Percentiles rank a stretch among this genome's conserved stretches.
phyloP scores from a whole-genome alignment of 1,139 yeast genomes.

The Taphrina communis region DNA sequence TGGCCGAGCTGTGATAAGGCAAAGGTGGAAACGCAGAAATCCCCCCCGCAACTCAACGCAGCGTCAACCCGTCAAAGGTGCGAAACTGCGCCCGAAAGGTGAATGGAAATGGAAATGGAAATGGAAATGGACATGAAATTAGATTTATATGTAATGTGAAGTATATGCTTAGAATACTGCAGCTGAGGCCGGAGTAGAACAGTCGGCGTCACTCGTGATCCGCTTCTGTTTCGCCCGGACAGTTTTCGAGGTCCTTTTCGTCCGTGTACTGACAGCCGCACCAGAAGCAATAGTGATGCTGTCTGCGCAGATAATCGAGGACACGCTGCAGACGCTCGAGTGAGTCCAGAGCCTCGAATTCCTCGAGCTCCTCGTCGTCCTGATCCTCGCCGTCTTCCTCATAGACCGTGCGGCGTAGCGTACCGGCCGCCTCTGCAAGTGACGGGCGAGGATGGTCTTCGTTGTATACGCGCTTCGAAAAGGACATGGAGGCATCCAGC shows the following conservation, averaged over 20 bases:
- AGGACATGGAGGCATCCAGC: conserved; percentile 28
- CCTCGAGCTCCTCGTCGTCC: conserved; percentile 50
- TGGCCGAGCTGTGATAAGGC: not conserved
- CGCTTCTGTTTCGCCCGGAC: conserved; percentile 58
- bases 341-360: conserved; percentile 49
- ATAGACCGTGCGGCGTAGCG: conserved; percentile 13
- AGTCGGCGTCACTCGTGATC: conserved; percentile 51
- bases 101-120: not conserved
- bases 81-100: not conserved
- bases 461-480: conserved; percentile 21
- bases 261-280: conserved; percentile 56
- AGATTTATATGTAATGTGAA: not conserved
- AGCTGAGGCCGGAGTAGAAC: no score
- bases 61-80: no score
- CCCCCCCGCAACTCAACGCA: conserved; percentile 3
- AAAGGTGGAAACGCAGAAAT: no score
- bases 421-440: conserved; percentile 2
- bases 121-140: not conserved
- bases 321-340: conserved; percentile 49
- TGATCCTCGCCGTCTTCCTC: conserved; percentile 48
- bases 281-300: conserved; percentile 57
- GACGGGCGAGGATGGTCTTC: conserved; percentile 17
- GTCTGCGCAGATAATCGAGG: conserved; percentile 53
- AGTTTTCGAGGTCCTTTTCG: conserved; percentile 54
- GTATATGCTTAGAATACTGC: no score